Evolutionary conservation across 768 basidiomycete species (phyloP), one percentile per base, ranked within the genome.

Genomic region (Lactifluus rugatus): DNA sequence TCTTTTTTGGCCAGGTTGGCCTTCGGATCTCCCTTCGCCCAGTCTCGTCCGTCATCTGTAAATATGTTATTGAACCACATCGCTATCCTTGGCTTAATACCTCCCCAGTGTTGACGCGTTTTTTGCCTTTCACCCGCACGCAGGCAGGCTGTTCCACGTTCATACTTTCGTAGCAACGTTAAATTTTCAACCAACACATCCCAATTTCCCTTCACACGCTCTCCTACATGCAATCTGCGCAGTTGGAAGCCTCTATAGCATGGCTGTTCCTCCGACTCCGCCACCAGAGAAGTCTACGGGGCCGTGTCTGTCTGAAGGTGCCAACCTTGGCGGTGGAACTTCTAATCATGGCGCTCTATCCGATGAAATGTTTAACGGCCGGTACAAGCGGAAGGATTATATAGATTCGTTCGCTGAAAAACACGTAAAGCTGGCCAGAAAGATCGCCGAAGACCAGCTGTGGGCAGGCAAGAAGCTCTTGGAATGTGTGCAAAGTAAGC

Each of bases 221-320:
- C 71, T 92, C 41, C 77, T 94, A 0, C 91, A 94, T 66, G 88
- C 89, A n/a, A 87, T 94, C 50, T 91, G 89, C 70, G 90, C 89
- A 2, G 75, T 85, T 36, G 84, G 86, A 16, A 84, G 87, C 57
- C 71, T 85, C 21, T 90, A 89, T 63, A 89, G 87, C 1, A 81
- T 83, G 16, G 83, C 81, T 3, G 80, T 85, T 3, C 73, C 78
- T 11, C 81, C 78, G 4, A 77, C 81, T 21, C 80, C 82, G 2
- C 70, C 76, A 32, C 77, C 78, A 21, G 49, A 61, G 21, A 60
- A 53, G 17, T 72, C 79, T 58, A 77, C 79, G 53, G 70, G 72
- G 34, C 73, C 81, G 64, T 73, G 60, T 58, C 56, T 46, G 49
- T 57, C 53, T 37, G 48, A 49, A 41, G 53, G 42, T 34, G 23